Evolutionary conservation across 2,329 filamentous ascomycete species (phyloP), one percentile per base, ranked within the genome.

Genomic region (Aspergillus clavatus): DNA sequence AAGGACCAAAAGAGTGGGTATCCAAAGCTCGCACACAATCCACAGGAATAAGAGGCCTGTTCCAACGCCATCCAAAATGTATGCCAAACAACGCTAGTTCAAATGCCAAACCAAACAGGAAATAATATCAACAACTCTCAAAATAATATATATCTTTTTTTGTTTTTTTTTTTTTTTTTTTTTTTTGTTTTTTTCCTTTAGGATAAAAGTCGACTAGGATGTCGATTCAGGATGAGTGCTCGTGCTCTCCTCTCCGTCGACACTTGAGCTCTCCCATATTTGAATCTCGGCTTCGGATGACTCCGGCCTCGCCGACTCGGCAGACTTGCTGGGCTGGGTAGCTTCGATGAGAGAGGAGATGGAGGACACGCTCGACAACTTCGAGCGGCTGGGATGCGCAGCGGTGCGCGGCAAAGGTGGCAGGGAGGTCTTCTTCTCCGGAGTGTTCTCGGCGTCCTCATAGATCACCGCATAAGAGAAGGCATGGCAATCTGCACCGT

Each of bases 191-290:
- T n/a, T n/a, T n/a, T n/a, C n/a, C n/a, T n/a, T n/a, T n/a, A n/a
- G n/a, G n/a, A n/a, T n/a, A n/a, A n/a, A n/a, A n/a, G n/a, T n/a
- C n/a, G n/a, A 35, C 6, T 11, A 21, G 10, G 31, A 10, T 8
- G 31, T 21, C 18, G 31, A 12, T 21, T 10, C 16, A 11, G 31
- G 18, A 10, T 35, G 14, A 21, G 18, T 4, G 14, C 16, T 11
- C 14, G 8, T 4, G 31, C 18, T 35, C 16, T 35, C 31, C 19
- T 42, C 41, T 10, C 33, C 38, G 14, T 43, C 40, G 21, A 77
- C 76, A 63, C 81, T 86, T 21, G 74, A 77, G 59, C 82, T 86
- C 65, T 87, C 84, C 83, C 83, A 87, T 12, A 87, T 73, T 56
- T 85, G 81, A 56, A 87, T 59, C 10, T 58, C 54, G 81, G 60